These are phyloP conservation scores for Colletotrichum tanaceti DNA, from an alignment of 2,329 filamentous ascomycete genomes.

Conservation along the genomic window DNA sequence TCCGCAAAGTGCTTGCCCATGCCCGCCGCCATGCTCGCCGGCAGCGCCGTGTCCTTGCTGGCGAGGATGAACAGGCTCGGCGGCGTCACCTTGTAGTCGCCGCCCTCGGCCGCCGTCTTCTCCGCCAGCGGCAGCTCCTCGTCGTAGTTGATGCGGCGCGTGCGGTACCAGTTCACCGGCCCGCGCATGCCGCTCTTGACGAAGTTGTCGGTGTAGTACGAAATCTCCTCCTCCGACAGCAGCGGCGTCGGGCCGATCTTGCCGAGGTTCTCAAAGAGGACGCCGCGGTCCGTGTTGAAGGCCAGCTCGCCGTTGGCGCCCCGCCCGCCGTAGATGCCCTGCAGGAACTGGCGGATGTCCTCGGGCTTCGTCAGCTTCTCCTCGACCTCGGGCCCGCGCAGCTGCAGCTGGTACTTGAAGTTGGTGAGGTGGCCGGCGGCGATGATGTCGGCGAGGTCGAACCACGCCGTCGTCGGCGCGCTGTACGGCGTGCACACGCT, in stretches of 20 bases:
- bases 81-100: constrained; percentile 60
- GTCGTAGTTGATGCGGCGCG: constrained; percentile 75
- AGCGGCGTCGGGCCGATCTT: constrained; percentile 67
- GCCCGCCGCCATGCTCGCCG: constrained; percentile 73
- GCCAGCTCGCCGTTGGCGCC: constrained; percentile 65
- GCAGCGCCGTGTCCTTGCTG: constrained; percentile 76
- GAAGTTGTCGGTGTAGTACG: constrained; percentile 82
- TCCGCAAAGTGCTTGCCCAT: constrained; percentile 78
- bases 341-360: constrained; percentile 77
- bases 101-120: constrained; percentile 54
- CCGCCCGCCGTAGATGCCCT: constrained; percentile 75
- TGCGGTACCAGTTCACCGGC: constrained; percentile 91
- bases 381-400: constrained; percentile 76
- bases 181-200: constrained; percentile 79
- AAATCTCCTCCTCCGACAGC: constrained; percentile 75
- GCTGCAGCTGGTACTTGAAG: constrained; percentile 87
- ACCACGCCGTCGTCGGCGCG: constrained; percentile 63
- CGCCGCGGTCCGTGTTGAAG: constrained; percentile 71
- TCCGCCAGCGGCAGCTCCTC: constrained; percentile 75
- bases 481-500: constrained; percentile 82
- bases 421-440: constrained; percentile 67
- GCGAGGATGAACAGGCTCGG: constrained; percentile 83
- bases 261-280: constrained; percentile 72
- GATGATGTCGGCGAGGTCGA: constrained; percentile 70
- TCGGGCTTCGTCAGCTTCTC: constrained; percentile 65